Percentiles rank a stretch among this genome's conserved stretches.
phyloP scores from a whole-genome alignment of 495 filamentous ascomycete species.

The Hypoxylon fragiforme region DNA sequence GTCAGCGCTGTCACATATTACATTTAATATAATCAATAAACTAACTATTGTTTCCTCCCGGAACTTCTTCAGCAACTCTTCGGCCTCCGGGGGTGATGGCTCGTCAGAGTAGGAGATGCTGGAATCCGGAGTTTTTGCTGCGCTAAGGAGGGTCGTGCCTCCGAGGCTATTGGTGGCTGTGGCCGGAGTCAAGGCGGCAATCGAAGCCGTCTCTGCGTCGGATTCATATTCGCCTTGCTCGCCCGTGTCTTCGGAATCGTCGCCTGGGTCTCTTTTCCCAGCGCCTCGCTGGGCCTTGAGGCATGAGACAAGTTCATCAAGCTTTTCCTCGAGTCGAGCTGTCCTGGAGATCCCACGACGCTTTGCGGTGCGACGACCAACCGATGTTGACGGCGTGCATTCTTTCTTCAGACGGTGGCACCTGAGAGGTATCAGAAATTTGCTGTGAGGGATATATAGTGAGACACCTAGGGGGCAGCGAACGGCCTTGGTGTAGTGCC shows the following conservation, averaged over 20 bases:
- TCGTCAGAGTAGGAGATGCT: slow-evolving; percentile 8
- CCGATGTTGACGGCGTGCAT: slow-evolving; percentile 42
- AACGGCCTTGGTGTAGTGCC: background rate
- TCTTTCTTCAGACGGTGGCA: slow-evolving; percentile 53
- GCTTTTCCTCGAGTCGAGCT: slow-evolving; percentile 54
- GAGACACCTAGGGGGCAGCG: background rate
- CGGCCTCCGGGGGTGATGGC: slow-evolving; percentile 28
- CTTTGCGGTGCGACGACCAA: slow-evolving; percentile 41
- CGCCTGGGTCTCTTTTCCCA: slow-evolving; percentile 21
- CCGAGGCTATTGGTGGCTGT: slow-evolving; percentile 6
- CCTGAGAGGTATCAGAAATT: slow-evolving; percentile 35
- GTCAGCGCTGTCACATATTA: background rate
- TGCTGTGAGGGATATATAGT: background rate
- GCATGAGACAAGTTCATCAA: slow-evolving; percentile 54
- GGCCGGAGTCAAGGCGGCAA: slow-evolving; percentile 1
- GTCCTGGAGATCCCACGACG: slow-evolving; percentile 31
- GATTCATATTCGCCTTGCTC: slow-evolving; percentile 6
- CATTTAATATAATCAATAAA: background rate
- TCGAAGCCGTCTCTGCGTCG: background rate
- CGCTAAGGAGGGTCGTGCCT: slow-evolving; percentile 4
- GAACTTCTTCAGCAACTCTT: slow-evolving; percentile 37
- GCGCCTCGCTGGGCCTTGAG: slow-evolving; percentile 39
- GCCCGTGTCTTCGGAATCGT: slow-evolving; percentile 43
- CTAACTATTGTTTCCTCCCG: slow-evolving; percentile 37
- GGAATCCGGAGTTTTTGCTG: slow-evolving; percentile 8